Conservation (phyloP, 148 eudicot species). For the Beta vulgaris region DNA sequence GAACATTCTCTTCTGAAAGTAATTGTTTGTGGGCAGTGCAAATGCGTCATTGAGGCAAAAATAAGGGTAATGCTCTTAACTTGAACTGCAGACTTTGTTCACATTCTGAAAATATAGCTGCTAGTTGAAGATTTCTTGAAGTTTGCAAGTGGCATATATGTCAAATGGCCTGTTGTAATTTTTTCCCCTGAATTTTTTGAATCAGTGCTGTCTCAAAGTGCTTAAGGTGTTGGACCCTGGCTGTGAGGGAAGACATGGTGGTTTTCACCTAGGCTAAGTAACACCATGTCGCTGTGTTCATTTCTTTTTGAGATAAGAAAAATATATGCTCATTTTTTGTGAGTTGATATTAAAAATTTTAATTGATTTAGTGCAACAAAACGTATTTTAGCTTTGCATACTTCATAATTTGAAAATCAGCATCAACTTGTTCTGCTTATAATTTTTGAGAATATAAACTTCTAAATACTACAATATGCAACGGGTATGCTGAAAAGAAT, state of each 20-base stretch:
- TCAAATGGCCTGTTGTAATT: not conserved
- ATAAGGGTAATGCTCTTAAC: constrained; percentile 41
- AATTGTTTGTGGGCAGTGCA: constrained; percentile 63
- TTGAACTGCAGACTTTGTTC: not conserved
- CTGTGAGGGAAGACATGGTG: not conserved
- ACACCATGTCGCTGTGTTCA: not conserved
- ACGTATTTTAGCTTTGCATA: not conserved
- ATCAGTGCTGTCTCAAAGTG: not conserved
- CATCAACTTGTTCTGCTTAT: not conserved
- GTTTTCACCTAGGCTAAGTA: not conserved
- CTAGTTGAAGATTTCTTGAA: not conserved
- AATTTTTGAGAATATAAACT: not conserved
- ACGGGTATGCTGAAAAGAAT: not conserved
- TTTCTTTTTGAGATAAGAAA: no score
- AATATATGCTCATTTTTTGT: not conserved
- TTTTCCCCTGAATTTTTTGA: not conserved
- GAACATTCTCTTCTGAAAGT: constrained; percentile 69
- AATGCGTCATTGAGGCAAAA: constrained; percentile 47
- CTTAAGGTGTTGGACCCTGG: not conserved
- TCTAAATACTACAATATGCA: not conserved
- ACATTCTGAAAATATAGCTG: not conserved
- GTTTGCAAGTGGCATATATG: not conserved
- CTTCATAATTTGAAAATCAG: not conserved
- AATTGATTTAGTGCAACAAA: not conserved
- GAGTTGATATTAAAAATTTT: not conserved